Base-by-base conservation (phyloP, 2,329 filamentous ascomycete species). In the Colletotrichum siamense region DNA sequence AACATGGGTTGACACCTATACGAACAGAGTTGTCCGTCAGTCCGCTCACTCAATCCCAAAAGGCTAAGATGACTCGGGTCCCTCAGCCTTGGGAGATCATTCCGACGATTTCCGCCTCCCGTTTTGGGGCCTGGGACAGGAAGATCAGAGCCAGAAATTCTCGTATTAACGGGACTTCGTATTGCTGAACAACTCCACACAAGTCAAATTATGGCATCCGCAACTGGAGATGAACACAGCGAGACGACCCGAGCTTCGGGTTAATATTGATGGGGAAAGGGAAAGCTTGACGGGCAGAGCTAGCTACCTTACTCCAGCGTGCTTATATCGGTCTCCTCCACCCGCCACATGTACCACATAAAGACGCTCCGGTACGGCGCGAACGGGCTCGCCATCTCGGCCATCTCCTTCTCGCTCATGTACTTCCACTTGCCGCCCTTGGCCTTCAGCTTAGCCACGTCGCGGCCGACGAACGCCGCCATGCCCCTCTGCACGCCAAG, bases 331-430 rank as follows among this genome's bases (percentile, higher is more conserved):
- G 95, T 95, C 82, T 95, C 92, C 82, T 94, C 94, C 13, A 96
- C 92, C 75, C 94, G 89, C 96, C 96, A 98, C 95, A 98, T 98
- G 83, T 98, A 98, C 96, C 96, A 98, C 96, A 98, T 98, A 82
- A 98, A 98, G 59, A 98, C 83, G 80, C 94, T 97, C 82, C 96
- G 93, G 85, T 98, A 99, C 5, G 96, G 97, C 74, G 91, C 90
- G 84, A 98, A 99, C 82, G 89, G 92, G 73, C 93, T 94, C 15
- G 95, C 93, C 78, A 95, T 89, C 79, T 96, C 94, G 77, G 94
- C 83, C 97, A 99, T 99, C 77, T 99, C 97, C 82, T 92, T 91
- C 86, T 99, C 97, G 44, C 90, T 91, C 96, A 99, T 98, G 84
- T 99, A 99, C 88, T 99, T 99, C 94, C 96, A 99, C 87, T 99